Conservation (phyloP, 2,329 filamentous ascomycete genomes). For the Cladorrhinum sp. region DNA sequence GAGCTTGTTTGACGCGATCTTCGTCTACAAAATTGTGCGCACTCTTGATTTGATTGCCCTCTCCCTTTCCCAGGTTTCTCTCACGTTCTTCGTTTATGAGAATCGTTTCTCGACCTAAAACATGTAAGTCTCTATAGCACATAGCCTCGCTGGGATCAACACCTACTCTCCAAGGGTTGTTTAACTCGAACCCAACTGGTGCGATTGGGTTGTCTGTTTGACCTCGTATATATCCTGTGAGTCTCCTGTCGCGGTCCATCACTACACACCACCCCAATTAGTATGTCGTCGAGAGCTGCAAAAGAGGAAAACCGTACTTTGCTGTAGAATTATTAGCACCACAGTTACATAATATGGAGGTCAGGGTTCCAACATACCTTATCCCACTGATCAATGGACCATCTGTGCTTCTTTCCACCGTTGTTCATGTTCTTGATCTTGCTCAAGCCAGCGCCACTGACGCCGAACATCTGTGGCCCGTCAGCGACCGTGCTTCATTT, state of each 20-base stretch:
- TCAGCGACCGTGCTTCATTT: slow-evolving; percentile 2
- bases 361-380: slow-evolving; percentile 39
- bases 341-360: neutral
- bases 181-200: slow-evolving; percentile 59
- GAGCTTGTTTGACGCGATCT: neutral
- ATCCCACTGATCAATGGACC: slow-evolving; percentile 62
- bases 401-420: slow-evolving; percentile 59
- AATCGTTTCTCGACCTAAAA: slow-evolving; percentile 53
- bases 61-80: slow-evolving; percentile 1
- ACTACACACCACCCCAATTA: slow-evolving; percentile 40
- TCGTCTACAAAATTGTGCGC: slow-evolving; percentile 4
- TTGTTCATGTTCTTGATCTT: slow-evolving; percentile 57
- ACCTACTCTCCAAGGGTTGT: slow-evolving; percentile 62
- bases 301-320: slow-evolving; percentile 45
- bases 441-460: slow-evolving; percentile 56
- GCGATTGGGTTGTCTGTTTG: slow-evolving; percentile 55
- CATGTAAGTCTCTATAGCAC: slow-evolving; percentile 11
- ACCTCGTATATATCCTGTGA: slow-evolving; percentile 58
- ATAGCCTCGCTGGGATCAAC: neutral
- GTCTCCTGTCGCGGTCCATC: slow-evolving; percentile 63
- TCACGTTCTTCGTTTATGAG: slow-evolving; percentile 34
- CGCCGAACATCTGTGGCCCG: slow-evolving; percentile 57
- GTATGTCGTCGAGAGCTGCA: slow-evolving; percentile 13
- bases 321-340: slow-evolving; percentile 42
- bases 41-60: neutral